Evolutionary conservation across 2,329 filamentous ascomycete genomes (phyloP).

Genomic region (Exophiala mesophila): DNA sequence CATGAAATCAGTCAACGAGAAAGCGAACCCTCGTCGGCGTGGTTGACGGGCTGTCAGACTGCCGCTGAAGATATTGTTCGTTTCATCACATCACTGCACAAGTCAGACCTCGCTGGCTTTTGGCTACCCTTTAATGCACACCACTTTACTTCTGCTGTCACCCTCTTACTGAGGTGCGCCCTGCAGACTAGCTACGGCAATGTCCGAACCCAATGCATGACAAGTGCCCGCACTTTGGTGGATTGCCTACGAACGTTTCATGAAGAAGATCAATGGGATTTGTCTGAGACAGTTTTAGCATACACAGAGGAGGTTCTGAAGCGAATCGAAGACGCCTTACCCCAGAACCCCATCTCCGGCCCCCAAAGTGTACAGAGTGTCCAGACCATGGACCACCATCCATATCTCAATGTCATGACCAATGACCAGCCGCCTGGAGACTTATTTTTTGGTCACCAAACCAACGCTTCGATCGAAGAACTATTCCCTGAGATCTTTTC

Average conservation of each 20-base stretch:
- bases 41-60: slow-evolving; percentile 24
- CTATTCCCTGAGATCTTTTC: slow-evolving; percentile 24
- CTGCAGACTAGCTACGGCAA: slow-evolving; percentile 39
- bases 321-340: slow-evolving; percentile 23
- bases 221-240: slow-evolving; percentile 46
- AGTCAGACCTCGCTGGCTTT: slow-evolving; percentile 21
- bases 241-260: slow-evolving; percentile 44
- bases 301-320: slow-evolving; percentile 43
- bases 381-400: slow-evolving; percentile 6
- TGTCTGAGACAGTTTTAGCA: slow-evolving; percentile 51
- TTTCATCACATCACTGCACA: slow-evolving; percentile 40
- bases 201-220: slow-evolving; percentile 42
- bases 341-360: slow-evolving; percentile 10
- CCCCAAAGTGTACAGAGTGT: slow-evolving; percentile 6
- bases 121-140: slow-evolving; percentile 26
- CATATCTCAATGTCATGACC: slow-evolving; percentile 11
- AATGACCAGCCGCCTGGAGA: slow-evolving; percentile 15
- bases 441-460: slow-evolving; percentile 10
- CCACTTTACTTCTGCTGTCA: slow-evolving; percentile 27
- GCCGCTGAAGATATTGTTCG: slow-evolving; percentile 21
- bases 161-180: slow-evolving; percentile 24
- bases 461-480: slow-evolving; percentile 19
- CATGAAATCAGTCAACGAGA: slow-evolving; percentile 34
- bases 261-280: slow-evolving; percentile 51
- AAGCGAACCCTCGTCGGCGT: slow-evolving; percentile 19